Evolutionary conservation across 2,329 filamentous ascomycete genomes (phyloP).

Genomic region (Pyrenophora seminiperda): DNA sequence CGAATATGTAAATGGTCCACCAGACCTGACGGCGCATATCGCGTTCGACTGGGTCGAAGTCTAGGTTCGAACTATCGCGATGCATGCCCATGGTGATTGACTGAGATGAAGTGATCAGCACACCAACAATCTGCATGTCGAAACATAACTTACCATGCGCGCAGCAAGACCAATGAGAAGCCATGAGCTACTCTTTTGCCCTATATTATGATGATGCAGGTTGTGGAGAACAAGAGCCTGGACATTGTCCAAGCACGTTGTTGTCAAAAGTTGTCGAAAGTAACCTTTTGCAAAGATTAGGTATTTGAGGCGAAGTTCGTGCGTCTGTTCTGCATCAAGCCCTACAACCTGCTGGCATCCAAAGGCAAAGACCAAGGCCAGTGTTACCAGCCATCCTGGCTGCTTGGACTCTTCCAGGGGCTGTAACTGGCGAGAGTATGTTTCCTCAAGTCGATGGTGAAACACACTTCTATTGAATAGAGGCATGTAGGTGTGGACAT

Average conservation of each 20-base stretch:
- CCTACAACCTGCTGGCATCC: constrained; percentile 50
- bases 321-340: constrained; percentile 27
- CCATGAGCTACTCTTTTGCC: constrained; percentile 51
- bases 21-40: constrained; percentile 34
- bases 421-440: constrained; percentile 41
- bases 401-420: constrained; percentile 41
- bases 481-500: constrained; percentile 47
- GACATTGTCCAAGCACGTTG: constrained; percentile 50
- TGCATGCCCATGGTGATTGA: constrained; percentile 54
- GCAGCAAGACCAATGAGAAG: constrained; percentile 50
- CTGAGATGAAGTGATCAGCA: constrained; percentile 12
- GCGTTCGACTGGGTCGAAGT: constrained; percentile 44
- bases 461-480: constrained; percentile 51
- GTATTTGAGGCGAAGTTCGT: constrained; percentile 30
- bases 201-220: constrained; percentile 50
- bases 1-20: constrained; percentile 36
- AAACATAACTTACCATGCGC: constrained; percentile 38
- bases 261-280: constrained; percentile 46
- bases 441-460: constrained; percentile 46
- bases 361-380: constrained; percentile 51
- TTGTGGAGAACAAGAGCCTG: constrained; percentile 52
- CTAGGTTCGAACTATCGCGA: constrained; percentile 47
- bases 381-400: constrained; percentile 50
- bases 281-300: constrained; percentile 39
- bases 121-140: not conserved